phyloP scores from a whole-genome alignment of 345 rosid species.

The Adansonia digitata region DNA sequence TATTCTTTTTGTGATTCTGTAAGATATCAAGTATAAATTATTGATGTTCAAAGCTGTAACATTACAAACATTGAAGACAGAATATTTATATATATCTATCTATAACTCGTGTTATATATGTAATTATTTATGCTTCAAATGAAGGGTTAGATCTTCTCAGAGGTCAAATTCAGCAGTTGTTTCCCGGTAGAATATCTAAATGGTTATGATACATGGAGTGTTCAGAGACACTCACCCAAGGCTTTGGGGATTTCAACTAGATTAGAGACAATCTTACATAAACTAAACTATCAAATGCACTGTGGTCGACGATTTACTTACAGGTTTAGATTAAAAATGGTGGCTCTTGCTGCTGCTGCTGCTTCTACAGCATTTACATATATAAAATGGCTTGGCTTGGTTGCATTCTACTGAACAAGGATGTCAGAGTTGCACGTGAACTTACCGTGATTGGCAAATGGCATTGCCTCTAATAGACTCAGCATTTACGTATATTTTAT shows the following conservation, averaged over 20 bases:
- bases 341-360: neutral
- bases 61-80: neutral
- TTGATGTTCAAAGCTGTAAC: neutral
- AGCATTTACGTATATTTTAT: too few relatives aligned
- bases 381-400: constrained; percentile 7
- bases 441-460: constrained; percentile 58
- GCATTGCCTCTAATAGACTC: constrained; percentile 37
- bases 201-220: constrained; percentile 4
- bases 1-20: neutral
- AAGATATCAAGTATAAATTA: neutral
- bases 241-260: constrained; percentile 18
- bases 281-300: constrained; percentile 14
- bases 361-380: neutral
- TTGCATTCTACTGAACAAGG: constrained; percentile 26
- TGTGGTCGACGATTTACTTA: constrained; percentile 19
- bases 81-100: neutral
- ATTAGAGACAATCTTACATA: neutral
- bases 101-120: neutral
- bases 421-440: constrained; percentile 87
- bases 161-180: constrained; percentile 5
- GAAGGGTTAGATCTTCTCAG: neutral
- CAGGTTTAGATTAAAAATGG: constrained; percentile 19
- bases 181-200: neutral
- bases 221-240: constrained; percentile 18
- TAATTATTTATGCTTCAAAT: neutral